Evolutionary conservation across 176 grass and related monocot genomes (phyloP), one percentile per base, ranked within the genome.

Genomic region (Pharus latifolius): DNA sequence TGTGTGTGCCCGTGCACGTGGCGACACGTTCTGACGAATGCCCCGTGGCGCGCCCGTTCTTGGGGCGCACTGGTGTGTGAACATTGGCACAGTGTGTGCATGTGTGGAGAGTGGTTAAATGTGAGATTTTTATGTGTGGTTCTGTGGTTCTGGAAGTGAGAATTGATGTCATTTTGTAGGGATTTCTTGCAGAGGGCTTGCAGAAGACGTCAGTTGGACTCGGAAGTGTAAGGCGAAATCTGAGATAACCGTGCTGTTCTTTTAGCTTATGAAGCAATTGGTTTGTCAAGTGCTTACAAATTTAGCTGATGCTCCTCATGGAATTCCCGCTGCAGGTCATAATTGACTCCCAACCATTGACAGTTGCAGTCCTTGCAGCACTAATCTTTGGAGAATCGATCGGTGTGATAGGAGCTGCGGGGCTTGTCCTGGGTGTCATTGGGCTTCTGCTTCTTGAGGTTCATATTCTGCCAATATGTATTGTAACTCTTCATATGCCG

Each of bases 331-430:
- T 86, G 65, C 84, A 99, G 95, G 95, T 94, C 47, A 99, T 99
- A 18, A 99, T 99, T 35, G 90, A 99, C 57, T 99, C 90, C 18
- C 87, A 94, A 28, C 95, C 95, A 66, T 87, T 99, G 63, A 99
- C 90, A 17, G 90, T 99, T 41, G 95, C 95, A 63, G 29, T 99
- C 58, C 90, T 99, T 65, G 95, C 95, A 50, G 67, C 90, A 3
- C 35, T 99, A 20, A 59, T 99, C 49, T 94, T 94, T 78, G 90
- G 95, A 47, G 90, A 99, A 74, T 91, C 95, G 13, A 91, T 99
- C 11, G 90, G 82, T 26, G 55, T 42, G 0, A 70, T 86, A 50
- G 95, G 90, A 71, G 87, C 28, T 59, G 84, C 81, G 34, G 95
- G 90, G 16, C 90, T 99, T 54, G 30, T 88, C 5, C 60, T 94